Evolutionary conservation across 805 yeast genomes (phyloP).

Genomic region (Jamesozyma gamospora): DNA sequence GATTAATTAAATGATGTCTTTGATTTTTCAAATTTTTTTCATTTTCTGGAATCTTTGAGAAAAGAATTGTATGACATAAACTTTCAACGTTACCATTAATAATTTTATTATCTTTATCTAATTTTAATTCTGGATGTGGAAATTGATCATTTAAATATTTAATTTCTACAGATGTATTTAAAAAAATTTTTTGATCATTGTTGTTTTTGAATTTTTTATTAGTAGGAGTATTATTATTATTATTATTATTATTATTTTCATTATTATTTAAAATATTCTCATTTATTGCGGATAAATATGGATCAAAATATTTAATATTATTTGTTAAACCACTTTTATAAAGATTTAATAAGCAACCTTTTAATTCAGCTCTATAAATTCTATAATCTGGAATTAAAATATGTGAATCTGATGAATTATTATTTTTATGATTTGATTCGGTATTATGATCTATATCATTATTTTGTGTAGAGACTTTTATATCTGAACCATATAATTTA

Average conservation of each 20-base stretch:
- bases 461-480: neutral
- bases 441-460: constrained; percentile 3
- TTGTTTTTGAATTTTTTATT: too few relatives aligned
- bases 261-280: neutral
- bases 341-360: constrained; percentile 55
- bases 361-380: constrained; percentile 54
- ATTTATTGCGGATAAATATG: constrained; percentile 8
- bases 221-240: neutral
- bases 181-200: too few relatives aligned
- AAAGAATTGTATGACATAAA: constrained; percentile 63
- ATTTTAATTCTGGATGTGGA: constrained; percentile 53
- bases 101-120: constrained; percentile 40
- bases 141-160: constrained; percentile 34
- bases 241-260: constrained; percentile 1
- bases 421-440: constrained; percentile 3
- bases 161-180: constrained; percentile 5
- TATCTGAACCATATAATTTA: constrained; percentile 13
- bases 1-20: constrained; percentile 22
- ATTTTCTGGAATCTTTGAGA: constrained; percentile 15
- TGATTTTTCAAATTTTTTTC: constrained; percentile 2
- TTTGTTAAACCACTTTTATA: constrained; percentile 45
- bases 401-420: constrained; percentile 6
- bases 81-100: constrained; percentile 57
- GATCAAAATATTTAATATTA: constrained; percentile 37
- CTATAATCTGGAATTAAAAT: constrained; percentile 26